Evolutionary conservation across 2,329 filamentous ascomycete species (phyloP).

Genomic region (Claviceps pazoutovae): DNA sequence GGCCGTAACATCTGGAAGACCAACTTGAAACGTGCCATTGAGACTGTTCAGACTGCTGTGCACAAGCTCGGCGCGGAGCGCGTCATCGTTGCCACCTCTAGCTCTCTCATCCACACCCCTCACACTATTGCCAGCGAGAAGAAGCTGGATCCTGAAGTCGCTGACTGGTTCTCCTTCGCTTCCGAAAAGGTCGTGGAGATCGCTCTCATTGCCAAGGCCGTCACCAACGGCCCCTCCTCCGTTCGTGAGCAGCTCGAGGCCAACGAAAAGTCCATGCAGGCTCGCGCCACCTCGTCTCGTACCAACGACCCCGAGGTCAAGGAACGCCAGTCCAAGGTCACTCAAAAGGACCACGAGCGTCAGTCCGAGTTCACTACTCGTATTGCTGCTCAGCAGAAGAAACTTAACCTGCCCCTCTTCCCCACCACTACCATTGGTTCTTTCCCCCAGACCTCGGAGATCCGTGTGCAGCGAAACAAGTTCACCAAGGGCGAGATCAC

Average conservation of each 20-base stretch:
- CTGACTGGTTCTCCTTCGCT: conserved; percentile 98
- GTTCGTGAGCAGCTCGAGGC: conserved; percentile 85
- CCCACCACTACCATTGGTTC: conserved; percentile 98
- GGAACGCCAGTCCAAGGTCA: conserved; percentile 85
- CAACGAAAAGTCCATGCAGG: conserved; percentile 87
- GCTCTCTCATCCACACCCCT: conserved; percentile 94
- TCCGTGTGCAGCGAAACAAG: conserved; percentile 92
- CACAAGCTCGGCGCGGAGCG: conserved; percentile 95
- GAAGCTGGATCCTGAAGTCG: conserved; percentile 87
- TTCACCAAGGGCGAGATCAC: conserved; percentile 98
- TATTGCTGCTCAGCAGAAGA: conserved; percentile 78
- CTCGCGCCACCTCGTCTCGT: conserved; percentile 79
- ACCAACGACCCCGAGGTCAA: conserved; percentile 98
- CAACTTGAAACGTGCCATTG: conserved; percentile 92
- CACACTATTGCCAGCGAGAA: conserved; percentile 98
- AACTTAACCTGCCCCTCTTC: conserved; percentile 91
- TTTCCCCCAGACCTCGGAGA: conserved; percentile 99
- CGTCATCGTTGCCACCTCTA: conserved; percentile 92
- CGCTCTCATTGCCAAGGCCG: conserved; percentile 87
- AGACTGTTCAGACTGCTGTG: conserved; percentile 75
- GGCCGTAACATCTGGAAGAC: conserved; percentile 99
- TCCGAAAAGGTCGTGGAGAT: conserved; percentile 88
- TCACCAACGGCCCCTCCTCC: conserved; percentile 78
- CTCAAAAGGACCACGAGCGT: conserved; percentile 75
- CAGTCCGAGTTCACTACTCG: conserved; percentile 76